Evolutionary conservation across 768 basidiomycete species (phyloP), one percentile per base, ranked within the genome.

Genomic region (Rhodosporidiobolus sp.): DNA sequence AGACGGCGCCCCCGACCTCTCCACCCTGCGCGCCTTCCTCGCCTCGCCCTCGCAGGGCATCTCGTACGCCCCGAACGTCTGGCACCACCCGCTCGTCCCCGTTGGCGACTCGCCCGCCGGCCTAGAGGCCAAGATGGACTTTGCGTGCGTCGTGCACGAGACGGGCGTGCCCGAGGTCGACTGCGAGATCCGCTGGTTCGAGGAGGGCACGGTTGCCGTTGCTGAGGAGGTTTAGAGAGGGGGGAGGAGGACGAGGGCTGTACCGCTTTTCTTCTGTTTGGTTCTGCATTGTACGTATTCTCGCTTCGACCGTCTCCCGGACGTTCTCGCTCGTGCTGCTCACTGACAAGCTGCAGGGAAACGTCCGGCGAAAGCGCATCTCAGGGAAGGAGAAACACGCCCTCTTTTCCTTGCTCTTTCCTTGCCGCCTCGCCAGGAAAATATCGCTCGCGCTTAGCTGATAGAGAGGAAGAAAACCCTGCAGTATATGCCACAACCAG

Each of bases 11-110:
- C 96, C 96, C 2, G 88, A 95, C 79, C 75, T 92, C 70, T 77
- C 79, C 54, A 92, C 87, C 1, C 73, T 92, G 67, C 86, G 88
- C 67, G 94, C 92, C 5, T 99, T 98, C 81, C 77, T 89, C 55
- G 94, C 92, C 0, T 88, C 84, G 56, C 84, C 87, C 3, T 85
- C 87, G 0, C 95, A 99, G 79, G 96, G 94, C 0, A 86, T 98
- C 60, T 85, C 90, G 34, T 99, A 97, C 80, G 83, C 88, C 73
- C 86, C 85, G 4, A 91, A 87, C 5, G 83, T 92, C 54, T 97
- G 96, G 94, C 94, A 97, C 82, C 94, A 96, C 84, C 94, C 95
- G 3, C 91, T 95, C 86, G 88, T 92, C 32, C 88, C 90, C 6
- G 80, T 94, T 32, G 63, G 66, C 38, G 56, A 32, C 49, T 52